A percentile compares a stretch with the other conserved stretches of the same genome.
Conservation (phyloP, 148 eudicot genomes). For the Polygonum maritimum region DNA sequence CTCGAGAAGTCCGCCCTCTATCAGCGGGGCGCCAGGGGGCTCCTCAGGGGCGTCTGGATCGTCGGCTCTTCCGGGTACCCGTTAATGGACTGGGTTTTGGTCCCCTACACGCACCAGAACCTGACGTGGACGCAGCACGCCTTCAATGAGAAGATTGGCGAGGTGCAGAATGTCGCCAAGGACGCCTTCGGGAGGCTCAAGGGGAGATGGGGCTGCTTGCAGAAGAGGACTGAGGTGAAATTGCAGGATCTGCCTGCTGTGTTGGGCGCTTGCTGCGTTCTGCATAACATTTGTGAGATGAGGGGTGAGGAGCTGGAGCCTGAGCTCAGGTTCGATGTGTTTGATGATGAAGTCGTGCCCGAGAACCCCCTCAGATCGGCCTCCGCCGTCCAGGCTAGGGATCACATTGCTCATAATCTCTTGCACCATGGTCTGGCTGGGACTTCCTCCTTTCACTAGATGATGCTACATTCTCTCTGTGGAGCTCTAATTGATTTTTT, state of each 20-base stretch:
- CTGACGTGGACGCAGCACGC: constrained; percentile 68
- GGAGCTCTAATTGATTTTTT: not conserved
- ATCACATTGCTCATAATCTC: constrained; percentile 67
- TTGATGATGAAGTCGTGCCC: constrained; percentile 48
- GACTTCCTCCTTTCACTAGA: constrained; percentile 20
- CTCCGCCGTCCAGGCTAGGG: constrained; percentile 37
- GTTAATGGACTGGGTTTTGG: constrained; percentile 55
- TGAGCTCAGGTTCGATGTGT: constrained; percentile 32
- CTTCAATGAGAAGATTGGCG: constrained; percentile 49
- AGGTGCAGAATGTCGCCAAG: constrained; percentile 33
- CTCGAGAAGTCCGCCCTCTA: constrained; percentile 47
- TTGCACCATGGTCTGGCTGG: constrained; percentile 49
- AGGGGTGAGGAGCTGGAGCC: constrained; percentile 30
- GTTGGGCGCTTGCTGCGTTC: constrained; percentile 62
- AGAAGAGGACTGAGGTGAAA: constrained; percentile 69
- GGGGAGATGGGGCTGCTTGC: constrained; percentile 63
- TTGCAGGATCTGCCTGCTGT: constrained; percentile 62
- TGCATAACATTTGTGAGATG: constrained; percentile 69
- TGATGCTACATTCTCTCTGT: too few relatives aligned
- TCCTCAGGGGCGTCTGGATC: constrained; percentile 29
- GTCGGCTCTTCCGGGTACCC: constrained; percentile 47
- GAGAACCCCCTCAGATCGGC: constrained; percentile 35
- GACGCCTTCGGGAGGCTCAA: constrained; percentile 51
- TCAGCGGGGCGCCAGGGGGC: constrained; percentile 37
- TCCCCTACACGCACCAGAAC: constrained; percentile 50